These are phyloP conservation scores for Sphagnum contortum DNA, from an alignment of 225 moss, liverwort and hornwort genomes.

Conservation along the genomic window DNA sequence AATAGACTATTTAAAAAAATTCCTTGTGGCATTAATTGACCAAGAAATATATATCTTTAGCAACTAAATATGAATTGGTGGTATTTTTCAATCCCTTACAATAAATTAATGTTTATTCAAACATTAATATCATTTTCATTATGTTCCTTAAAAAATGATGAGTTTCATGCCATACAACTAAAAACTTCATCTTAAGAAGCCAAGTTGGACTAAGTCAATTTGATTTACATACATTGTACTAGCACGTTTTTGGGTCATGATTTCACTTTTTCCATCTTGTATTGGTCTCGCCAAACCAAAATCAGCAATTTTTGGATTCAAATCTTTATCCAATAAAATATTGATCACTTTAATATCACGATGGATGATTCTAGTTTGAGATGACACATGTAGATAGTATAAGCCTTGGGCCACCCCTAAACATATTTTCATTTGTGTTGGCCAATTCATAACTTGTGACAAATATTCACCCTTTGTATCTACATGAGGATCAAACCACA, in stretches of 20 bases:
- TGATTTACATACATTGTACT: constrained; percentile 13
- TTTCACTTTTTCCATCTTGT: constrained; percentile 15
- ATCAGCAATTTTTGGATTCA: constrained; percentile 30
- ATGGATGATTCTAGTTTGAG: constrained; percentile 28
- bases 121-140: too few relatives aligned
- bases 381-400: constrained; percentile 32
- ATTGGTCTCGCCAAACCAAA: constrained; percentile 36
- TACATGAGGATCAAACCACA: constrained; percentile 2
- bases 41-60: too few relatives aligned
- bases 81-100: not conserved
- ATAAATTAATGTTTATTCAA: too few relatives aligned
- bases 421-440: constrained; percentile 16
- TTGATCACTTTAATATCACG: constrained; percentile 36
- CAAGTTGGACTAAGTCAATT: too few relatives aligned
- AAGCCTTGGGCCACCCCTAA: constrained; percentile 24
- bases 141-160: not conserved
- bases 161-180: not conserved
- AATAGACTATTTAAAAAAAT: too few relatives aligned
- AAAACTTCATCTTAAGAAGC: not conserved
- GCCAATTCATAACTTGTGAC: constrained; percentile 9
- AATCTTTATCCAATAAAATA: constrained; percentile 27
- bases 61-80: too few relatives aligned
- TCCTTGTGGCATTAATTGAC: too few relatives aligned
- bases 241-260: constrained; percentile 17
- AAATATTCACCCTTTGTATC: not conserved